Evolutionary conservation across 1,139 yeast genomes (phyloP).

Genomic region (Diutina mesorugosa): DNA sequence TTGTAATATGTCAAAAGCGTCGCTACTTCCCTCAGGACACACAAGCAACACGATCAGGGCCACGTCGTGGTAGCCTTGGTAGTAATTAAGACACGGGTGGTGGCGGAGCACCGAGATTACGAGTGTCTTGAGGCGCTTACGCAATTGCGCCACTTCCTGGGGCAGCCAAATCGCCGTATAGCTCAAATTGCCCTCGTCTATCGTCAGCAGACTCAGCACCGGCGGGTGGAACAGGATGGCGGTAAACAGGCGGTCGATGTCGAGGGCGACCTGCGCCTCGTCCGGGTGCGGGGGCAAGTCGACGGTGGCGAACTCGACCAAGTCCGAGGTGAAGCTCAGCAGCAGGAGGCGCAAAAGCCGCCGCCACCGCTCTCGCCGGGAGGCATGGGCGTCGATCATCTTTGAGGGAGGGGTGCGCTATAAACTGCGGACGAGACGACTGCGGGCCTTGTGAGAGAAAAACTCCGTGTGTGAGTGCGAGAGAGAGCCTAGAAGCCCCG

Average conservation of each 20-base stretch:
- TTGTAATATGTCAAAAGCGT: conserved; percentile 25
- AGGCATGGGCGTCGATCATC: not conserved
- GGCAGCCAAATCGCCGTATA: conserved; percentile 22
- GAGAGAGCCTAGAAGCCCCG: no score
- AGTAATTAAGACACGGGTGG: conserved; percentile 56
- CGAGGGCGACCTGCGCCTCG: conserved; percentile 68
- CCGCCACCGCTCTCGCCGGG: not conserved
- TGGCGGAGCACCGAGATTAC: conserved; percentile 45
- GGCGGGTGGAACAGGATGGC: conserved; percentile 17
- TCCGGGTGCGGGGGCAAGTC: conserved; percentile 21
- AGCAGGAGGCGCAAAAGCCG: not conserved
- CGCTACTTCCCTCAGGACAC: conserved; percentile 17
- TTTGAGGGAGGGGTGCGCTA: not conserved
- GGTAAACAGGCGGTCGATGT: conserved; percentile 61
- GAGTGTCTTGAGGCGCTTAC: conserved; percentile 30
- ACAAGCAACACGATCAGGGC: conserved; percentile 57
- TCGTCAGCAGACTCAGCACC: conserved; percentile 6
- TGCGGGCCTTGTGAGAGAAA: not conserved
- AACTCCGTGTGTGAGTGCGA: not conserved
- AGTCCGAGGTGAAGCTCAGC: not conserved
- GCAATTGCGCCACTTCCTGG: conserved; percentile 20
- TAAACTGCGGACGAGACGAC: not conserved
- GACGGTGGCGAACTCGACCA: not conserved
- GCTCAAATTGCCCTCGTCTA: conserved; percentile 12
- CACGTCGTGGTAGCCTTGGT: conserved; percentile 89